Evolutionary conservation across 257 asterid genomes (phyloP).

Genomic region (Solanum verrucosum): DNA sequence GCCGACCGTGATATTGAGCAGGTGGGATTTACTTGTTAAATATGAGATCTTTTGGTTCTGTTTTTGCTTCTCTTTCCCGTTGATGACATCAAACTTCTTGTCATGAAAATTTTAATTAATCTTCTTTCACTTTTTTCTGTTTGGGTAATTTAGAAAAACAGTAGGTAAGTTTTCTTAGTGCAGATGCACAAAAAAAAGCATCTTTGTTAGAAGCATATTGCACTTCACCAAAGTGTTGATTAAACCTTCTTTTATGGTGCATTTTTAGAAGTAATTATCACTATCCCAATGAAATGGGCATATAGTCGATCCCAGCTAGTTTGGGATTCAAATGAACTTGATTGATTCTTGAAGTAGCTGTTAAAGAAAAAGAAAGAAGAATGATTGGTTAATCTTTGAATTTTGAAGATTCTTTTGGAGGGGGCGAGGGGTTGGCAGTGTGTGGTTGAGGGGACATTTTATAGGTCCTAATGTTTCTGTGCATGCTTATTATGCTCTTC

Average conservation of each 20-base stretch:
- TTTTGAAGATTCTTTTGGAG: background rate
- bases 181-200: background rate
- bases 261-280: background rate
- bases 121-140: background rate
- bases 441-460: background rate
- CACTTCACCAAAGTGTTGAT: background rate
- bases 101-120: background rate
- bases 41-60: background rate
- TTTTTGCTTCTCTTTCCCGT: background rate
- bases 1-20: constrained; percentile 80
- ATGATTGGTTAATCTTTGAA: background rate
- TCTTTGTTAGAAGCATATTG: background rate
- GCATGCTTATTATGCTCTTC: background rate
- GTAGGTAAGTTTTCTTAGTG: background rate
- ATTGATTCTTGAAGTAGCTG: background rate
- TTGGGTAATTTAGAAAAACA: background rate
- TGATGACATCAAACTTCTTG: background rate
- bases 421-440: background rate
- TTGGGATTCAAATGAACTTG: background rate
- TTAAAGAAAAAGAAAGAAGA: background rate
- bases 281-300: background rate
- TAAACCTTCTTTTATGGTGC: background rate
- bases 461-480: background rate
- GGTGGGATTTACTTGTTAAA: constrained; percentile 22
- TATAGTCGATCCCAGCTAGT: background rate